Percentiles rank a stretch among this genome's conserved stretches.
These are phyloP conservation scores for Candida dajiaensis DNA, from an alignment of 805 yeast genomes.

Conservation along the genomic window DNA sequence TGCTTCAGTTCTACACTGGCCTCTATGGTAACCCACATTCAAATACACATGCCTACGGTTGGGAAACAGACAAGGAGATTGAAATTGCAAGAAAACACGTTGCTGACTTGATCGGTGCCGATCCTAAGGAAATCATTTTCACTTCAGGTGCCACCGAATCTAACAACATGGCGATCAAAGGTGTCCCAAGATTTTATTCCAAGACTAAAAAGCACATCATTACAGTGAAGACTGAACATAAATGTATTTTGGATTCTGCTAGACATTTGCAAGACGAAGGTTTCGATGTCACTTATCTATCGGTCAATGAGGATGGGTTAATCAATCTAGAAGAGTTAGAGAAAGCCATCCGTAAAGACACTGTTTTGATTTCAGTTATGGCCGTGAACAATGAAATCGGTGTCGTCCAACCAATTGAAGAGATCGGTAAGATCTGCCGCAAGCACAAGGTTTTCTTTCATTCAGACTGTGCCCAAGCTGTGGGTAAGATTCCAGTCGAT, in stretches of 20 bases:
- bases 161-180: constrained; percentile 91
- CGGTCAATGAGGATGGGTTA: constrained; percentile 77
- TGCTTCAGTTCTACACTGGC: constrained; percentile 85
- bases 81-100: constrained; percentile 80
- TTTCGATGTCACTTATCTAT: constrained; percentile 88
- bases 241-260: constrained; percentile 96
- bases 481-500: constrained; percentile 88
- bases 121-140: constrained; percentile 93
- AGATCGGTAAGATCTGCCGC: constrained; percentile 85
- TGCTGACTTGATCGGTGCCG: constrained; percentile 84
- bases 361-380: constrained; percentile 88
- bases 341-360: constrained; percentile 82
- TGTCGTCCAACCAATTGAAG: constrained; percentile 92
- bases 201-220: constrained; percentile 90
- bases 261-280: constrained; percentile 96
- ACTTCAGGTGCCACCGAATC: constrained; percentile 98
- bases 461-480: constrained; percentile 96
- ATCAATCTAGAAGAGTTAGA: constrained; percentile 73
- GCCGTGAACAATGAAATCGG: constrained; percentile 98
- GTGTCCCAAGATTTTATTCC: constrained; percentile 89
- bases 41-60: constrained; percentile 93
- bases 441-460: constrained; percentile 91
- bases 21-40: constrained; percentile 97
- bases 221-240: constrained; percentile 96
- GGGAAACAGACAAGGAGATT: constrained; percentile 95